Evolutionary conservation across 164 flowering plant species (phyloP).

Genomic region (Dillenia turbinata): DNA sequence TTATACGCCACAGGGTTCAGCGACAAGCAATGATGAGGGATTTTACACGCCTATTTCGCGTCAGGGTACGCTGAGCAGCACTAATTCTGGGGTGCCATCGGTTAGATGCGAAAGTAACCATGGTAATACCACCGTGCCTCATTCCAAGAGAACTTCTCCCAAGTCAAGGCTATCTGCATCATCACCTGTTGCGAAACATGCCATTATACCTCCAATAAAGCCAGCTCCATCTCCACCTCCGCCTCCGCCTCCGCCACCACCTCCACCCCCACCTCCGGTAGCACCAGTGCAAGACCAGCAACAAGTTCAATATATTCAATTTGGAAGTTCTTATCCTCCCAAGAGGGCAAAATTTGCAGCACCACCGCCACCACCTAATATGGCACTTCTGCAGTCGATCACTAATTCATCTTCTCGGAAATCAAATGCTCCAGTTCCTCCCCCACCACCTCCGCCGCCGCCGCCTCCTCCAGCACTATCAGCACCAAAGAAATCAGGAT

Average conservation of each 20-base stretch:
- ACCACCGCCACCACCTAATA: conserved; percentile 64
- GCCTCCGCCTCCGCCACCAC: conserved; percentile 22
- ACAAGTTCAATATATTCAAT: conserved; percentile 12
- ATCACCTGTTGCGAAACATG: conserved; percentile 42
- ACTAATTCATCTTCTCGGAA: conserved; percentile 18
- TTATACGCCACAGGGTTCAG: conserved; percentile 66
- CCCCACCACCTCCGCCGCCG: conserved; percentile 56
- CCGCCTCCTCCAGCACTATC: conserved; percentile 56
- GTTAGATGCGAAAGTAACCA: conserved; percentile 4
- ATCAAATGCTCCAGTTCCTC: conserved; percentile 29
- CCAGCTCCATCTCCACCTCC: conserved; percentile 24
- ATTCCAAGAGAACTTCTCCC: conserved; percentile 72
- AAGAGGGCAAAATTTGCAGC: conserved; percentile 45
- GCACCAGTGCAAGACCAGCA: conserved; percentile 2
- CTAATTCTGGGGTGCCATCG: not conserved
- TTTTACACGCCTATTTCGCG: conserved; percentile 32
- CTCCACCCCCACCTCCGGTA: conserved; percentile 7
- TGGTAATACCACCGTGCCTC: conserved; percentile 26
- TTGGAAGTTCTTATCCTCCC: conserved; percentile 22
- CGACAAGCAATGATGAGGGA: conserved; percentile 34
- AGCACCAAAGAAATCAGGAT: conserved; percentile 17
- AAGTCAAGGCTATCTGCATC: conserved; percentile 49
- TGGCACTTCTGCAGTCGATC: conserved; percentile 34
- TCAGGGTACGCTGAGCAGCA: conserved; percentile 11
- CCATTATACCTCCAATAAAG: conserved; percentile 38